Percentiles rank a stretch among this genome's conserved stretches.
Evolutionary conservation across 345 rosid species (phyloP).

Genomic region (Camelina hispida): DNA sequence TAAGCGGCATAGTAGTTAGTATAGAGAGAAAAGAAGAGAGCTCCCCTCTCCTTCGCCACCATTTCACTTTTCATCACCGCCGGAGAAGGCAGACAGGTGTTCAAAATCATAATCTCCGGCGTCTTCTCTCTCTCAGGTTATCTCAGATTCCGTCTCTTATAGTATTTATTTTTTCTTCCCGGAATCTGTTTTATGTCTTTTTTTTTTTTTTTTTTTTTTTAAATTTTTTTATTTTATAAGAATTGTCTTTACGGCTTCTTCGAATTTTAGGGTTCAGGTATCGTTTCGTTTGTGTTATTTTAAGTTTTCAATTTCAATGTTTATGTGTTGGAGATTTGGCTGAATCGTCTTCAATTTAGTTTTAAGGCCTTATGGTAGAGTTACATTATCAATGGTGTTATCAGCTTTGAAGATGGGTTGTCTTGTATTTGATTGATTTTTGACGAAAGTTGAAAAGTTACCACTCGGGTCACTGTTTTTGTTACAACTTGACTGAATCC

Average conservation of each 20-base stretch:
- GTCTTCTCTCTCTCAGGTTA: constrained; percentile 21
- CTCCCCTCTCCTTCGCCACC: constrained; percentile 9
- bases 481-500: too few species aligned
- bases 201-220: too few species aligned
- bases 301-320: not conserved
- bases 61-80: constrained; percentile 20
- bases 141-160: not conserved
- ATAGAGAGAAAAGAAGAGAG: not conserved
- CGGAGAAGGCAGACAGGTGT: not conserved
- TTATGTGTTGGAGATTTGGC: not conserved
- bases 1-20: not conserved
- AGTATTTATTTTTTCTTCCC: not conserved
- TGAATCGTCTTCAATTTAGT: not conserved
- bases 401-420: not conserved
- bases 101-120: not conserved
- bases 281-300: not conserved
- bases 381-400: not conserved
- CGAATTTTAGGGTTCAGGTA: not conserved
- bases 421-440: not conserved
- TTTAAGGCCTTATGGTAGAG: not conserved
- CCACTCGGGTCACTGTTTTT: constrained; percentile 6
- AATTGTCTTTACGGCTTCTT: not conserved
- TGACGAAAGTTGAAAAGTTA: not conserved
- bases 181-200: too few species aligned
- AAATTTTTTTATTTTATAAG: too few species aligned